phyloP scores from a whole-genome alignment of 768 basidiomycete genomes.

The Leccinum aurantiacum region DNA sequence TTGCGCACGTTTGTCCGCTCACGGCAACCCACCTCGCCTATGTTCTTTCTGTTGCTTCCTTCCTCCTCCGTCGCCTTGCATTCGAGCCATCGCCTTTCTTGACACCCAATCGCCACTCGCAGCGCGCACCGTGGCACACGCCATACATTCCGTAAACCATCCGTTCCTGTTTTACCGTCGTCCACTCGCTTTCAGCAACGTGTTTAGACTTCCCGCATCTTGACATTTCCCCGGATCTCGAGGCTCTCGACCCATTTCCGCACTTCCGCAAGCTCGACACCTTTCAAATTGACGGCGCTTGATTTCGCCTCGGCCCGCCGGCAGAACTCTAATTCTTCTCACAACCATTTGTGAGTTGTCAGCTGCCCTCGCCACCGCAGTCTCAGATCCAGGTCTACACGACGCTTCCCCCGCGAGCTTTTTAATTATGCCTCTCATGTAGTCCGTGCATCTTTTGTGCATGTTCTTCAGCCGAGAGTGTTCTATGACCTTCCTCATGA shows the following conservation, averaged over 20 bases:
- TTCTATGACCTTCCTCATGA: background rate
- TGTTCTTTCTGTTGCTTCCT: conserved; percentile 4
- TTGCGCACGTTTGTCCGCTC: conserved; percentile 36
- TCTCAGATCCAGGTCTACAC: background rate
- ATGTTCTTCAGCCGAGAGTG: background rate
- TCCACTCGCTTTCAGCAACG: conserved; percentile 14
- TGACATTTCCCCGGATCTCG: background rate
- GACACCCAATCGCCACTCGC: conserved; percentile 24
- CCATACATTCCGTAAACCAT: conserved; percentile 18
- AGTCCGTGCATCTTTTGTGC: background rate
- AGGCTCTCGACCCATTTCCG: background rate
- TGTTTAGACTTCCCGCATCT: conserved; percentile 9
- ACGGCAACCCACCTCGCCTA: background rate
- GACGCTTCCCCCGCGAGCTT: background rate
- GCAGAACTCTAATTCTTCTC: conserved; percentile 22
- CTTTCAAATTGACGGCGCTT: conserved; percentile 27
- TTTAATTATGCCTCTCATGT: background rate
- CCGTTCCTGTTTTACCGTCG: conserved; percentile 11
- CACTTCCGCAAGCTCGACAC: conserved; percentile 10
- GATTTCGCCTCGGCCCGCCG: background rate
- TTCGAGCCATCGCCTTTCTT: conserved; percentile 12
- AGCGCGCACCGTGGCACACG: conserved; percentile 21
- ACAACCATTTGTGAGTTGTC: background rate
- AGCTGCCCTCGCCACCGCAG: background rate
- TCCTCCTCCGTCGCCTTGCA: conserved; percentile 9